Base-by-base conservation (phyloP, 2,329 filamentous ascomycete genomes). In the Paraconiothyrium sp. region DNA sequence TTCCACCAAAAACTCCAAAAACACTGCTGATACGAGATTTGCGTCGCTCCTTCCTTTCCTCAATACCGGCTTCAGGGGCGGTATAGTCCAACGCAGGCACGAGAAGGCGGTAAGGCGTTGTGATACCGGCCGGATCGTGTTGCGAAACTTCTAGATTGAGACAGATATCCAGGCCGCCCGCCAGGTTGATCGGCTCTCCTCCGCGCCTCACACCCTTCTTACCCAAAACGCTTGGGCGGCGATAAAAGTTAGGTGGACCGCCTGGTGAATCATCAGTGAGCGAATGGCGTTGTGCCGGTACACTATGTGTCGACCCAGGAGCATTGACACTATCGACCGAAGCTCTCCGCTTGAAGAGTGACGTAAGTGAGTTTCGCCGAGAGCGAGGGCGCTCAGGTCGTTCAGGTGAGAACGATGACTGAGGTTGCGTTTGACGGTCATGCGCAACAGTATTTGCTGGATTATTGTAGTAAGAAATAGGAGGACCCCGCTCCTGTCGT, bases 121-220 rank as follows among this genome's bases (percentile, higher is more conserved):
- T 99, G 66, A 92, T 93, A 14, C 95, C 96, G 0, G 91, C 86
- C 0, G 95, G 94, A 70, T 99, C 93, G 65, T 88, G 89, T 48
- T 92, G 87, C 70, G 90, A 93, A 63, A 97, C 88, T 80, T 99
- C 95, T 64, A 97, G 89, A 70, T 97, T 97, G 47, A 99, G 80
- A 54, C 89, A 91, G 39, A 99, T 90, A 67, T 97, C 93, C 10
- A 99, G 82, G 0, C 93, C 93, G 34, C 90, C 91, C 74, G 95
- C 88, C 0, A 97, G 84, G 73, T 97, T 89, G 61, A 98, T 82
- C 20, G 67, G 75, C n/a, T 70, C 68, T 41, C 72, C 67, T 30
- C 71, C 66, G 27, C 73, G 74, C 52, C 77, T 73, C 30, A 76
- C 51, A 2, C 76, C 77, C 32, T 78, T 79, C 68, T 79, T 82